Evolutionary conservation across 2,329 filamentous ascomycete species (phyloP), one percentile per base, ranked within the genome.

Genomic region (Didymella pomorum): DNA sequence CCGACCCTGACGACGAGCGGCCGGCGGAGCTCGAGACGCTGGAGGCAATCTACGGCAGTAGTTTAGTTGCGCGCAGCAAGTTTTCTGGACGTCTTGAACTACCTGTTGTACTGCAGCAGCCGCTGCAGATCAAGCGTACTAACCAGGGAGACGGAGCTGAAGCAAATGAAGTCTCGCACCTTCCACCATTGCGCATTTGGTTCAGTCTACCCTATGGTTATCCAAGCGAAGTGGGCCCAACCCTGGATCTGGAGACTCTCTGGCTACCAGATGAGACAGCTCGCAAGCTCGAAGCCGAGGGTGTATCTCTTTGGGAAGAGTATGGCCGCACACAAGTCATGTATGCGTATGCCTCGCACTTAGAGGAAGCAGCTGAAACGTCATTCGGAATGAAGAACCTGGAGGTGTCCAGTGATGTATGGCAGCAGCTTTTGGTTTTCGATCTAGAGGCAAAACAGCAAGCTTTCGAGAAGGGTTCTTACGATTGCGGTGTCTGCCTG

Each of bases 401-500:
- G 29, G 46, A 50, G 2, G 35, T 56, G 4, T 14, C 11, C 1
- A 18, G 4, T 5, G 25, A 29, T 20, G 1, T 39, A 25, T 14
- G 29, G 5, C 12, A 21, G 5, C 39, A 31, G 31, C 29, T 56
- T 14, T 29, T 56, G 9, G 12, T 25, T 0, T 26, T 45, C 18
- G 18, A 50, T n/a, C 29, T 16, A 16, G 18, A 33, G 1, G 29
- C 39, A 20, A 31, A 49, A 18, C 29, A 9, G 23, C 37, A 18
- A 3, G 29, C 10, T 10, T 50, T 56, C 21, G 21, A 31, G 9
- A 43, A 45, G 18, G 21, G 46, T 4, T 50, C 39, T 0, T 45
- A 44, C 21, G 46, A 50, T 7, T 45, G 52, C 16, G 52, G 46
- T 9, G 20, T 56, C 14, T 50, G 52, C 18, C 31, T 56, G 5